A percentile compares a stretch with the other conserved stretches of the same genome.
Evolutionary conservation across 495 filamentous ascomycete species (phyloP).

Genomic region (Trichoderma erinaceum): DNA sequence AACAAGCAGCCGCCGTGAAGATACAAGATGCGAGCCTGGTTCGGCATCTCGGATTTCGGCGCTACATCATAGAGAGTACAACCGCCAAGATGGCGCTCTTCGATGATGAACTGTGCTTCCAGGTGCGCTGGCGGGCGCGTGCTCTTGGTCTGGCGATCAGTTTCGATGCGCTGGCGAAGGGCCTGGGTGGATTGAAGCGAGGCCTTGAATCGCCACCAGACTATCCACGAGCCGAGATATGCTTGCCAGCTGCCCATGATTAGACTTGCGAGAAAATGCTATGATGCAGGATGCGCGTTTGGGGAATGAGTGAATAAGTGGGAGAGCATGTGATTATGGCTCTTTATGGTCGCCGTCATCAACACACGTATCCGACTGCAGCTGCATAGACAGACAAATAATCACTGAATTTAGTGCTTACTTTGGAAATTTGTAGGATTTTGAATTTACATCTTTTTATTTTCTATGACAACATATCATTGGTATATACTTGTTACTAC

Average conservation of each 20-base stretch:
- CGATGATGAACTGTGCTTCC: conserved; percentile 1
- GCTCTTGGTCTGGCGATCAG: conserved; percentile 6
- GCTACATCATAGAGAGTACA: neutral
- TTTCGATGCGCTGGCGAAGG: conserved; percentile 7
- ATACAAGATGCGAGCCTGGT: conserved; percentile 1
- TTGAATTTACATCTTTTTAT: too few relatives aligned
- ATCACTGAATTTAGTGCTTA: too few relatives aligned
- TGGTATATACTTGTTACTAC: neutral
- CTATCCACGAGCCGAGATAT: neutral
- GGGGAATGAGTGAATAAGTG: neutral
- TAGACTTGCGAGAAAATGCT: neutral
- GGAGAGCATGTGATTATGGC: too few relatives aligned
- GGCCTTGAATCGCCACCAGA: conserved; percentile 1
- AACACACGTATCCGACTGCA: too few relatives aligned
- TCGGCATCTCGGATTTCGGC: conserved; percentile 6
- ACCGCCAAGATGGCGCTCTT: conserved; percentile 1
- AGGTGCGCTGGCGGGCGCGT: neutral
- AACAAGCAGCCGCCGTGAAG: neutral
- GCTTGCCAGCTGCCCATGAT: conserved; percentile 5
- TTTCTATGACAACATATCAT: too few relatives aligned
- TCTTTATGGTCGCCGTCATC: too few relatives aligned
- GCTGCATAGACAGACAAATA: too few relatives aligned
- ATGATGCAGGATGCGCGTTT: neutral
- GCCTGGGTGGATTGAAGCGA: neutral
- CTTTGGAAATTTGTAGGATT: too few relatives aligned